phyloP scores from a whole-genome alignment of 1,284 basidiomycete genomes.

The Pseudozyma hubeiensis region DNA sequence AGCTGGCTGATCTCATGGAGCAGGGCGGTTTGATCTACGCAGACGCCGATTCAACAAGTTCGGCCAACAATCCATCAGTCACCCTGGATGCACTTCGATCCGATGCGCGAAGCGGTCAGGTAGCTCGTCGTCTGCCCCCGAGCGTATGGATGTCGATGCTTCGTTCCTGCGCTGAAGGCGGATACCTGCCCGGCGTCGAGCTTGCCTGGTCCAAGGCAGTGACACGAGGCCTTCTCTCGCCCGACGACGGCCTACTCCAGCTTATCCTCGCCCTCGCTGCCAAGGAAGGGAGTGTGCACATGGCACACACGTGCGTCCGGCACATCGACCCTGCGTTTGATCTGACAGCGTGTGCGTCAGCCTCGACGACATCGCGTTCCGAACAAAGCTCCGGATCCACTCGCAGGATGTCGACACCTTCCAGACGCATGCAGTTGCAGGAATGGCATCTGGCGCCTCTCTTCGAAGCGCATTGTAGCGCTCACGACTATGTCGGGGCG shows the following conservation, averaged over 20 bases:
- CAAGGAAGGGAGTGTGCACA: slow-evolving; percentile 40
- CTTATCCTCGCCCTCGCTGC: slow-evolving; percentile 43
- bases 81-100: slow-evolving; percentile 1
- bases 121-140: slow-evolving; percentile 28
- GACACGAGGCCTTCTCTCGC: slow-evolving; percentile 20
- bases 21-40: slow-evolving; percentile 26
- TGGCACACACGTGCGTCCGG: slow-evolving; percentile 31
- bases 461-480: slow-evolving; percentile 53
- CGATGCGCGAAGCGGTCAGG: slow-evolving; percentile 12
- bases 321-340: slow-evolving; percentile 24
- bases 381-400: background rate
- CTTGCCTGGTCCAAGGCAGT: slow-evolving; percentile 54
- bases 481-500: slow-evolving; percentile 36
- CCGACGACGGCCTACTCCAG: slow-evolving; percentile 53
- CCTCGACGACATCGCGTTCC: background rate
- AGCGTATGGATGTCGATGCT: slow-evolving; percentile 59
- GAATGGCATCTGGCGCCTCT: slow-evolving; percentile 58
- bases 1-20: slow-evolving; percentile 45
- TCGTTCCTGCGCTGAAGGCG: slow-evolving; percentile 46
- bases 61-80: background rate
- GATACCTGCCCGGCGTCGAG: slow-evolving; percentile 50
- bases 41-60: background rate
- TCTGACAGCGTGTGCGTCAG: background rate
- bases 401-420: background rate
- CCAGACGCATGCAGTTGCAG: slow-evolving; percentile 30